Percentiles rank a stretch among this genome's conserved stretches.
phyloP scores from a whole-genome alignment of 2,329 filamentous ascomycete genomes.

The Aspergillus ochraceus region DNA sequence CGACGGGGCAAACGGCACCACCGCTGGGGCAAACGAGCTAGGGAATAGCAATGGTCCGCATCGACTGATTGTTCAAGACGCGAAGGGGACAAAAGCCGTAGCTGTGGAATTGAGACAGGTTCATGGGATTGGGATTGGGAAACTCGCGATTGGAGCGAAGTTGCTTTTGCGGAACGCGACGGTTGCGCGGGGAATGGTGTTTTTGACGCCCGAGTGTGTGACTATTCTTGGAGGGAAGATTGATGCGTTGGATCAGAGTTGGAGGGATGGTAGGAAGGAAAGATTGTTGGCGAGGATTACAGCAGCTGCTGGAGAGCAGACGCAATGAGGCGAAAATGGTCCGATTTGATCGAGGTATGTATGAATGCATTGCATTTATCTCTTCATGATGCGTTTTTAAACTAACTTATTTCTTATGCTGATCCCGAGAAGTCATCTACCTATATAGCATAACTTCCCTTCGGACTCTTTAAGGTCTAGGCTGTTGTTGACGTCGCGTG shows the following conservation, averaged over 20 bases:
- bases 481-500: conserved; percentile 27
- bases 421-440: background rate
- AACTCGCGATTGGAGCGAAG: conserved; percentile 75
- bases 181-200: conserved; percentile 71
- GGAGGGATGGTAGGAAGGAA: conserved; percentile 70
- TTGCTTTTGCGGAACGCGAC: conserved; percentile 66
- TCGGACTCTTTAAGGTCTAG: conserved; percentile 4
- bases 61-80: conserved; percentile 80
- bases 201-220: conserved; percentile 70
- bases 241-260: conserved; percentile 74
- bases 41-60: conserved; percentile 60
- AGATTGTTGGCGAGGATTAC: conserved; percentile 64
- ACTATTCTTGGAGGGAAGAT: conserved; percentile 85
- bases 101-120: conserved; percentile 71
- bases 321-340: background rate
- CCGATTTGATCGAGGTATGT: background rate
- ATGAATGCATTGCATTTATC: background rate
- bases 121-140: conserved; percentile 60
- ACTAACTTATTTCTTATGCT: background rate
- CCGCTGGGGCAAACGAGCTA: conserved; percentile 11
- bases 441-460: background rate
- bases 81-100: conserved; percentile 65
- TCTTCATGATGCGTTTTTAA: background rate
- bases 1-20: conserved; percentile 11
- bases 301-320: conserved; percentile 21